These are phyloP conservation scores for Pseudocercospora crystallina DNA, from an alignment of 2,329 filamentous ascomycete species.

Conservation along the genomic window DNA sequence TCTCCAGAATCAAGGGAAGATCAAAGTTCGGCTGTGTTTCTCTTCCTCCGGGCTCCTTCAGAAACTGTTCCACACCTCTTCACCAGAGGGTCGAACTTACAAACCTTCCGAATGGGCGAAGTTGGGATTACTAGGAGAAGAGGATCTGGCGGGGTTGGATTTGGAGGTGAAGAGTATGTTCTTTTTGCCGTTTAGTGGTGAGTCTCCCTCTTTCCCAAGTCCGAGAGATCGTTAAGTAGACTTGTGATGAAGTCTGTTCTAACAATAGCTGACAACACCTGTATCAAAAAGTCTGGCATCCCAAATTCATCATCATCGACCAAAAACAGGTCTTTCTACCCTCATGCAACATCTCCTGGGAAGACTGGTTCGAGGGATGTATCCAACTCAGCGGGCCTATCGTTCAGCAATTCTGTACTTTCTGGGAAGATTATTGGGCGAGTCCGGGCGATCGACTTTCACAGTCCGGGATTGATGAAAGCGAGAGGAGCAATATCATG, in stretches of 20 bases:
- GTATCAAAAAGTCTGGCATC: slow-evolving; percentile 72
- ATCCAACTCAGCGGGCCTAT: slow-evolving; percentile 64
- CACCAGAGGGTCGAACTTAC: slow-evolving; percentile 62
- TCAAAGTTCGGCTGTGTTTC: slow-evolving; percentile 72
- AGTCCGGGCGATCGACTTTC: slow-evolving; percentile 23
- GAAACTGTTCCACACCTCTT: slow-evolving; percentile 72
- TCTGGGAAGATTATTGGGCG: slow-evolving; percentile 71
- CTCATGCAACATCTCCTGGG: slow-evolving; percentile 84
- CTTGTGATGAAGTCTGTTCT: too few relatives aligned
- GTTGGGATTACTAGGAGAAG: slow-evolving; percentile 63
- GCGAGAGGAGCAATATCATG: not conserved
- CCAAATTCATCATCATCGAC: slow-evolving; percentile 78
- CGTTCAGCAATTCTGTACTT: slow-evolving; percentile 61
- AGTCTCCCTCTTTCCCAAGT: too few relatives aligned
- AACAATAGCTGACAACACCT: too few relatives aligned
- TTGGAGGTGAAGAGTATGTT: slow-evolving; percentile 75
- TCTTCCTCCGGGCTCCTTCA: slow-evolving; percentile 72
- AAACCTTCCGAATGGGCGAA: slow-evolving; percentile 58
- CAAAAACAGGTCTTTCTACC: slow-evolving; percentile 66
- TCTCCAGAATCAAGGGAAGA: slow-evolving; percentile 28
- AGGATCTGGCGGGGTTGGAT: slow-evolving; percentile 61
- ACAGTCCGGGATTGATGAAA: not conserved
- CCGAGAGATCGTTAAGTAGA: too few relatives aligned
- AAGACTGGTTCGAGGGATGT: slow-evolving; percentile 81
- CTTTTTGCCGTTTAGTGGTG: slow-evolving; percentile 67